Evolutionary conservation across 306 rosid species (phyloP).

Genomic region (Vigna nakashimae): DNA sequence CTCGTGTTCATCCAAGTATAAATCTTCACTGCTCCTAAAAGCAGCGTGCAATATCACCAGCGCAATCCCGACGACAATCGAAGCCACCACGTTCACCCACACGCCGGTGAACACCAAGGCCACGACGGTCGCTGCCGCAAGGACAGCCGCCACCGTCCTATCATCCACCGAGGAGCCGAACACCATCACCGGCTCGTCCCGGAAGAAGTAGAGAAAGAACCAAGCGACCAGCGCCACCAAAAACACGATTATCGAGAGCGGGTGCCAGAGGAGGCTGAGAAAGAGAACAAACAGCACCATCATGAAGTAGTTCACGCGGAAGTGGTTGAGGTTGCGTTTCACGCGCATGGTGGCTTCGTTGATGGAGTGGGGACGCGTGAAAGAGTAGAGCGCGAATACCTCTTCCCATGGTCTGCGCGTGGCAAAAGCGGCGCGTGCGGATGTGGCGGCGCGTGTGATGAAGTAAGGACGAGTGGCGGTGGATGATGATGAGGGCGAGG

Average conservation of each 20-base stretch:
- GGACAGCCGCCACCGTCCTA: constrained; percentile 50
- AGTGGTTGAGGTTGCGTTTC: constrained; percentile 64
- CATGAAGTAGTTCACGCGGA: constrained; percentile 71
- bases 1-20: constrained; percentile 63
- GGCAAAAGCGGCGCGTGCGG: constrained; percentile 41
- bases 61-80: constrained; percentile 53
- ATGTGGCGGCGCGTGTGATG: constrained; percentile 36
- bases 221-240: constrained; percentile 64
- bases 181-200: constrained; percentile 58
- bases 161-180: constrained; percentile 57
- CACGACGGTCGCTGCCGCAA: constrained; percentile 57
- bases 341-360: constrained; percentile 60
- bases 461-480: constrained; percentile 18
- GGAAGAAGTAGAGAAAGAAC: constrained; percentile 68
- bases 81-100: constrained; percentile 61
- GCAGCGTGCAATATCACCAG: constrained; percentile 59
- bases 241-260: constrained; percentile 70
- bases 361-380: constrained; percentile 59
- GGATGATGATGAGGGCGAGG: constrained; percentile 44
- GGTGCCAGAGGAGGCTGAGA: constrained; percentile 86
- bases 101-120: constrained; percentile 58
- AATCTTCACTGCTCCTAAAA: constrained; percentile 62
- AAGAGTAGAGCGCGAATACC: constrained; percentile 64
- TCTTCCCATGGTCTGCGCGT: constrained; percentile 76
- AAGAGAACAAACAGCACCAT: constrained; percentile 61